Base-by-base conservation (phyloP, 2,329 filamentous ascomycete species). In the Ophiosphaerella narmari region DNA sequence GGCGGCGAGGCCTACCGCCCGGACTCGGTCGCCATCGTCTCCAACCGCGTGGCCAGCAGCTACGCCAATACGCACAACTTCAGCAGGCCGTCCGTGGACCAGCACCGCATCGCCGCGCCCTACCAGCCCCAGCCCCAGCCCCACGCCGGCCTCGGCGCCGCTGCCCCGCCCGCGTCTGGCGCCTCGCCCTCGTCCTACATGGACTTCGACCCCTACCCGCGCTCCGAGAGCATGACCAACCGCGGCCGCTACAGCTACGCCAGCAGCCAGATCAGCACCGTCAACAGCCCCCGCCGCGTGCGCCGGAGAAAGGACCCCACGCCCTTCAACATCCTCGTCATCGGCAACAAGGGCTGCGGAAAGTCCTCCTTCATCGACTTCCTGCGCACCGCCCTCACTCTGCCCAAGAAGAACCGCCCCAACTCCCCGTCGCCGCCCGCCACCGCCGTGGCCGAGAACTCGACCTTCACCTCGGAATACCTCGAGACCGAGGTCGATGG, bases 311-410 rank as follows among this genome's bases (percentile, higher is more conserved):
- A 96, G 80, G 94, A 99, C 70, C 94, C 94, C 7, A 97, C 93
- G 9, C 91, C 94, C 1, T 96, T 97, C 84, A 99, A 99, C 74
- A 86, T 99, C 62, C 84, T 99, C 52, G 87, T 99, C 53, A 85
- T 97, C 65, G 94, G 94, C 52, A 88, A 91, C 42, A 87, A 89
- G 52, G 88, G 87, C 73, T 88, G 90, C 7, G 94, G 94, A 73
- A 99, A 99, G 79, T 96, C 92, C 0, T 96, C 91, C 1, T 97
- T 99, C 75, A 87, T 99, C 68, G 90, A 97, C 60, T 97, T 99
- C 70, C 86, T 99, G 62, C 91, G 91, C 76, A 89, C 86, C 43
- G 88, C 93, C 1, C 82, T 97, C 45, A 88, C 90, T 14, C 80
- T 94, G 46, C 90, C 91, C n/a, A 76, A 86, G 7, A 90, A 88